Evolutionary conservation across 176 grass and related monocot genomes (phyloP).

Genomic region (Bothriochloa decipiens): DNA sequence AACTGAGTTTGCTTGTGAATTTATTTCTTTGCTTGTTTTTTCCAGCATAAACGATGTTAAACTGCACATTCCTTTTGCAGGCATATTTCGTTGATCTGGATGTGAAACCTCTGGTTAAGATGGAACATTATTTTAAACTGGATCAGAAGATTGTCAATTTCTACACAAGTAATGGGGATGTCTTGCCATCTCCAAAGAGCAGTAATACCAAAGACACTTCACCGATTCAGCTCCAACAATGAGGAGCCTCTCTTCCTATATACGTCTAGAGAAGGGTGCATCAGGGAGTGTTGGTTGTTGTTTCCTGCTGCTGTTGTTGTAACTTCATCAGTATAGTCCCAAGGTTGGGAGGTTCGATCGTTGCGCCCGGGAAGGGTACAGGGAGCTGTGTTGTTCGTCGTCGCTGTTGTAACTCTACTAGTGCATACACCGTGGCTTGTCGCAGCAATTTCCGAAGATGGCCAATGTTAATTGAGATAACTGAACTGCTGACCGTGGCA

Average conservation of each 20-base stretch:
- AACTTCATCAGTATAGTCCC: constrained; percentile 22
- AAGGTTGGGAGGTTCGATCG: constrained; percentile 10
- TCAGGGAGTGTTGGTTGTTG: background rate
- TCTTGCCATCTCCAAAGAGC: background rate
- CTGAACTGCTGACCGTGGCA: background rate
- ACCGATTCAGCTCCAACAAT: constrained; percentile 19
- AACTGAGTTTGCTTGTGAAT: background rate
- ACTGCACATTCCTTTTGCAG: constrained; percentile 40
- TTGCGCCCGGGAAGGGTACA: background rate
- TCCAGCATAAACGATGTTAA: background rate
- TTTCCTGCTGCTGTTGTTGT: constrained; percentile 32
- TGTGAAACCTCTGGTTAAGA: constrained; percentile 88
- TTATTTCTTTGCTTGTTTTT: background rate
- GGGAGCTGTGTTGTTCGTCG: background rate
- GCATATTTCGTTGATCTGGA: constrained; percentile 82
- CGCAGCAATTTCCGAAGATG: background rate
- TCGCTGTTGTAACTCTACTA: constrained; percentile 11
- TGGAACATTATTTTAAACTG: constrained; percentile 68
- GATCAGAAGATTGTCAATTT: constrained; percentile 81
- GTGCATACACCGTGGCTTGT: constrained; percentile 33
- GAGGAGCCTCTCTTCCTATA: background rate
- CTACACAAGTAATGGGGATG: constrained; percentile 55
- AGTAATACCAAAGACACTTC: background rate
- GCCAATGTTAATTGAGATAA: background rate
- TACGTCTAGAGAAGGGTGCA: constrained; percentile 5